Evolutionary conservation across 352 stramenopile species (phyloP), one percentile per base, ranked within the genome.

Genomic region (Phytophthora ohioensis): DNA sequence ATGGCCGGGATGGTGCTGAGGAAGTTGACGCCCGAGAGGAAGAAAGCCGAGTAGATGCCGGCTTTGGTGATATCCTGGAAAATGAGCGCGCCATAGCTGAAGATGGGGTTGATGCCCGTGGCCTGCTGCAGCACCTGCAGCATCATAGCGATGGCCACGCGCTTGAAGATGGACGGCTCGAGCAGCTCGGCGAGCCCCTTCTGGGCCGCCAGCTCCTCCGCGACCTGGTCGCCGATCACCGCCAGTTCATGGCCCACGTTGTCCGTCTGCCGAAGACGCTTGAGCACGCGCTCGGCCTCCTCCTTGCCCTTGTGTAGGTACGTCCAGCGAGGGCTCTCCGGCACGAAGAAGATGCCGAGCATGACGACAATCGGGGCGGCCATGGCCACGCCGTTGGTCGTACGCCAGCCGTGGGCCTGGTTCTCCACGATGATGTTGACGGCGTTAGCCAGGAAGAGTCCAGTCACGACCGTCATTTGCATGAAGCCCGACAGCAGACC

Each of bases 1-100:
- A 88, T 73, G 51, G 78, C 75, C 17, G 77, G 79, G 13, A 85
- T 64, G 3, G 77, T 83, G 11, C 54, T 72, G 5, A 83, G 10
- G 38, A 75, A 59, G 56, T 85, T 77, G 49, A 86, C 51, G 21
- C 69, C 64, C 15, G 74, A 66, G 17, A 65, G 10, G 47, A 65
- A 65, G 2, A 65, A 51, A 1, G 57, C 46, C 11, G 57, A 65
- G 46, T 65, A 65, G 11, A 49, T 46, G 30, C 57, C 57, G 7
- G 57, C 32, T 11, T 56, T 56, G 13, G 57, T 65, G 35, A 65
- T 65, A 13, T 65, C 57, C 46, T 65, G 32, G 46, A 65, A 65
- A 4, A 65, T 65, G 7, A 65, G 57, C 0, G 10, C 53, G 17
- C 61, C 53, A 27, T 60, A 73, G 46, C 61, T 62, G 51, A 59